These are phyloP conservation scores for Lipomyces japonicus DNA, from an alignment of 805 yeast species.

Conservation along the genomic window DNA sequence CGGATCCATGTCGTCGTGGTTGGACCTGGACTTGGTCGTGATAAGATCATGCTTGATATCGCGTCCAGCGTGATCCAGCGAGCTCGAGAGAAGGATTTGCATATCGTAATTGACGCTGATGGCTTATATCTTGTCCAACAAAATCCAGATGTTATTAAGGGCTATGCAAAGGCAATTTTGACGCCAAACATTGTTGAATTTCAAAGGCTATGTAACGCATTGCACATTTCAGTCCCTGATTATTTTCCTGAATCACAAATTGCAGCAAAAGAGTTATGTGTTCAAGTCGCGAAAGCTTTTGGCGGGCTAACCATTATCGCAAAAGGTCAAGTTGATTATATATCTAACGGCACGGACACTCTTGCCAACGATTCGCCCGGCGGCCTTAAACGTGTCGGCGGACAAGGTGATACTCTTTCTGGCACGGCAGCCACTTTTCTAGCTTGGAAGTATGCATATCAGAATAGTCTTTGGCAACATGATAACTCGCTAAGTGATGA, in stretches of 20 bases:
- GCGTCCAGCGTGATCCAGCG: conserved; percentile 56
- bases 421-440: conserved; percentile 80
- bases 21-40: conserved; percentile 95
- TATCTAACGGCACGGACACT: conserved; percentile 49
- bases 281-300: conserved; percentile 47
- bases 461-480: conserved; percentile 55
- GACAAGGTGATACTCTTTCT: conserved; percentile 91
- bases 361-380: conserved; percentile 54
- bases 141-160: conserved; percentile 52
- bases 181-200: conserved; percentile 93
- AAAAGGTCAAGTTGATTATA: conserved; percentile 68
- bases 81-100: conserved; percentile 54
- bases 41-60: conserved; percentile 58
- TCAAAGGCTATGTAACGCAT: conserved; percentile 48
- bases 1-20: conserved; percentile 78
- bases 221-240: conserved; percentile 7
- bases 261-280: conserved; percentile 28
- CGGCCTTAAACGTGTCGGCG: conserved; percentile 80
- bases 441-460: conserved; percentile 73
- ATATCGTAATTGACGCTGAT: conserved; percentile 88
- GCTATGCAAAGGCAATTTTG: conserved; percentile 58
- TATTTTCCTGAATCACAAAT: conserved; percentile 4
- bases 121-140: conserved; percentile 65
- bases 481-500: conserved; percentile 37
- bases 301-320: conserved; percentile 62